These are phyloP conservation scores for Dispira parvispora DNA, from an alignment of 192 early-diverging fungal genomes.

Conservation along the genomic window DNA sequence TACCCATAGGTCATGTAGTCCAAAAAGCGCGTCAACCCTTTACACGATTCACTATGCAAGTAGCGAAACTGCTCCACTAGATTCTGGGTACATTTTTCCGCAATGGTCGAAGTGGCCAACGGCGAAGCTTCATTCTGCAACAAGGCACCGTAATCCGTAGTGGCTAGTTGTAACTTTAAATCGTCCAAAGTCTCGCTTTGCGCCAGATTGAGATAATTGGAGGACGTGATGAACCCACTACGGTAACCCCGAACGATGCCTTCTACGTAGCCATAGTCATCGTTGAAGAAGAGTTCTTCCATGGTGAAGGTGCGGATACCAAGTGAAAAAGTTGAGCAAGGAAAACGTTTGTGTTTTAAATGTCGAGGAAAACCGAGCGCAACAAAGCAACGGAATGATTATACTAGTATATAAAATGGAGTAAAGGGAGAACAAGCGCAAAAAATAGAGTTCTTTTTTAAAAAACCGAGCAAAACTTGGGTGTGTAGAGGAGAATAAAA, in stretches of 20 bases:
- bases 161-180: conserved; percentile 81
- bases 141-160: conserved; percentile 90
- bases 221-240: conserved; percentile 58
- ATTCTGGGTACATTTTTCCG: conserved; percentile 74
- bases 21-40: conserved; percentile 76
- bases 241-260: conserved; percentile 91
- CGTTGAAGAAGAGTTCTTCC: conserved; percentile 57
- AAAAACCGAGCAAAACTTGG: neutral
- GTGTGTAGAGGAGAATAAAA: neutral
- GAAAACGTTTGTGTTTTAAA: neutral
- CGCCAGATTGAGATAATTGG: conserved; percentile 84
- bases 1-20: conserved; percentile 94
- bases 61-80: conserved; percentile 90
- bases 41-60: conserved; percentile 62
- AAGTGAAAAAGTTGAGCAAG: neutral
- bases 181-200: conserved; percentile 98
- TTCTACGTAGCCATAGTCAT: conserved; percentile 82
- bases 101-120: conserved; percentile 79
- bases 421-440: neutral
- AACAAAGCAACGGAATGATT: neutral
- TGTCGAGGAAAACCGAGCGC: neutral
- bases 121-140: conserved; percentile 94
- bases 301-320: conserved; percentile 12
- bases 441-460: neutral
- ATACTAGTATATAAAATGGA: neutral